A percentile compares a stretch with the other conserved stretches of the same genome.
Evolutionary conservation across 495 filamentous ascomycete genomes (phyloP).

Genomic region (Copromyces sp.): DNA sequence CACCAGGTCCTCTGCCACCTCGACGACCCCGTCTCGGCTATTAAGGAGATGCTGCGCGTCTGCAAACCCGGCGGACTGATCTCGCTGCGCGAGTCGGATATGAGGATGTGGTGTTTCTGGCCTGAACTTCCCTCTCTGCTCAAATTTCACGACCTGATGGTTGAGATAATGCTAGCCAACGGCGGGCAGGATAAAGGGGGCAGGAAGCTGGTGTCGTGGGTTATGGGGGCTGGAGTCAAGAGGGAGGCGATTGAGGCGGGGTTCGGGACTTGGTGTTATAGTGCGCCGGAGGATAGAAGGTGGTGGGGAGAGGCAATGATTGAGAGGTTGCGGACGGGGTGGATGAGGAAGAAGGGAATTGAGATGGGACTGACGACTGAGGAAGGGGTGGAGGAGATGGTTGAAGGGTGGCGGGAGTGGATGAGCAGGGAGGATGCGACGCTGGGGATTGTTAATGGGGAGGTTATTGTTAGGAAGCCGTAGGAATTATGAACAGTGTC

Average conservation of each 20-base stretch:
- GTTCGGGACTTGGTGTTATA: constrained; percentile 30
- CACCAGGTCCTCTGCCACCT: constrained; percentile 34
- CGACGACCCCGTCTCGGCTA: constrained; percentile 22
- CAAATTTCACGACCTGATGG: constrained; percentile 25
- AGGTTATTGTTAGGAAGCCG: constrained; percentile 27
- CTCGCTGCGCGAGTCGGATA: constrained; percentile 31
- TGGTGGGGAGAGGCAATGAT: constrained; percentile 28
- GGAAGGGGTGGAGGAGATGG: constrained; percentile 32
- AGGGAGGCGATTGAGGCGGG: constrained; percentile 25
- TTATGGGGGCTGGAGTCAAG: constrained; percentile 29
- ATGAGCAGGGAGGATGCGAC: constrained; percentile 23
- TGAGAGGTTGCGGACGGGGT: constrained; percentile 18
- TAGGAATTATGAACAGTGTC: background rate
- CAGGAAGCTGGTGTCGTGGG: constrained; percentile 32
- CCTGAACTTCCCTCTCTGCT: constrained; percentile 24
- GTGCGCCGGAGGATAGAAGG: constrained; percentile 23
- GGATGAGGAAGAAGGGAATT: constrained; percentile 21
- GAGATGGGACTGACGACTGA: constrained; percentile 25
- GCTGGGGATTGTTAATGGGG: constrained; percentile 31
- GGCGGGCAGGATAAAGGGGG: constrained; percentile 26
- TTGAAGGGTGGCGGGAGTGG: constrained; percentile 34
- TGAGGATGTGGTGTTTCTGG: constrained; percentile 25
- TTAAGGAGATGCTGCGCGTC: constrained; percentile 35
- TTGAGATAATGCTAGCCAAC: constrained; percentile 13
- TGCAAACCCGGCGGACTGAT: constrained; percentile 33